Evolutionary conservation across 1,284 basidiomycete species (phyloP).

Genomic region (Apiotrichum sp.): DNA sequence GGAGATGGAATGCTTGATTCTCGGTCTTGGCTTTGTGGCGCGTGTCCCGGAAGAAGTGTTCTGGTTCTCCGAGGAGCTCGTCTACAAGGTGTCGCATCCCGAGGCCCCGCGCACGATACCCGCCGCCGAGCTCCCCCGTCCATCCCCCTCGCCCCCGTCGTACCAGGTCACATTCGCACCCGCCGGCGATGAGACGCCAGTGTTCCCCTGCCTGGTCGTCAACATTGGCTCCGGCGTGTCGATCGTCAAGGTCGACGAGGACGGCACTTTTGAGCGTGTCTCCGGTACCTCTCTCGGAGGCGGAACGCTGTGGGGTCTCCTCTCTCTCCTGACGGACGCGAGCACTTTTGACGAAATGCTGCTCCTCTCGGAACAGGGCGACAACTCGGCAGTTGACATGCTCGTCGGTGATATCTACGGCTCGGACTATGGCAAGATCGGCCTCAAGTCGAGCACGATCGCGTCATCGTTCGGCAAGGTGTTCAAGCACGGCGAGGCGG

Average conservation of each 20-base stretch:
- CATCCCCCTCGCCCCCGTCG: constrained; percentile 83
- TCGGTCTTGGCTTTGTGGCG: constrained; percentile 90
- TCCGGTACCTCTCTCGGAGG: constrained; percentile 96
- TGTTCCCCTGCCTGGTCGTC: constrained; percentile 91
- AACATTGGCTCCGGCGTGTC: constrained; percentile 98
- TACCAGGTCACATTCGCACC: constrained; percentile 80
- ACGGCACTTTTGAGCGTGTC: constrained; percentile 91
- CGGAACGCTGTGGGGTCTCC: constrained; percentile 97
- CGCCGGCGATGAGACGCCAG: constrained; percentile 56
- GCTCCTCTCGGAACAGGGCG: constrained; percentile 81
- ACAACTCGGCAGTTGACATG: constrained; percentile 96
- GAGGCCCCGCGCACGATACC: constrained; percentile 23
- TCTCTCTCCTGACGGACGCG: constrained; percentile 92
- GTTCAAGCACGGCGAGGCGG: constrained; percentile 64
- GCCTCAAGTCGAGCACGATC: constrained; percentile 95
- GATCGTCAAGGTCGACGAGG: constrained; percentile 93
- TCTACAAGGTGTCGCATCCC: constrained; percentile 72
- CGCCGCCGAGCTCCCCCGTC: constrained; percentile 62
- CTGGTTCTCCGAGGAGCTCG: constrained; percentile 96
- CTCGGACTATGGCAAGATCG: constrained; percentile 84
- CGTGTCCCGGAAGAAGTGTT: constrained; percentile 97
- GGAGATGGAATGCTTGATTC: constrained; percentile 98
- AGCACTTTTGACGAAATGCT: constrained; percentile 95
- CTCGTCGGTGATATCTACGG: constrained; percentile 99
- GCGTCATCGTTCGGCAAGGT: constrained; percentile 98